Evolutionary conservation across 768 basidiomycete genomes (phyloP), one percentile per base, ranked within the genome.

Genomic region (Baorangia bicolor): DNA sequence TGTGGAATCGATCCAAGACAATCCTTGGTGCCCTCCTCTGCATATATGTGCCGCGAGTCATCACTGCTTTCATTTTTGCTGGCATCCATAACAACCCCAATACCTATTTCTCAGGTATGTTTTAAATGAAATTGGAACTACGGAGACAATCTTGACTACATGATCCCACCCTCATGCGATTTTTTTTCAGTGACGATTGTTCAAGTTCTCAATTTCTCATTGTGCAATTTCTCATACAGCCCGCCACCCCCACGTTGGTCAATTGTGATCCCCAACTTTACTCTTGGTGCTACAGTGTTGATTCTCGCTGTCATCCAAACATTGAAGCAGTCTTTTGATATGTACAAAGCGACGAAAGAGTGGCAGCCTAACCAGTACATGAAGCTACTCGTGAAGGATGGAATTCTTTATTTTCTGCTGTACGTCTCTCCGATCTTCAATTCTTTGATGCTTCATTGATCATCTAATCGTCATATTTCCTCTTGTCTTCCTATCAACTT

Each of bases 1-100:
- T 62, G 35, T 62, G 53, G 51, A 20, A 23, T n/a, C 53, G 31
- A 18, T 62, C 59, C n/a, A 53, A 11, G 23, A 42, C 13, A 9
- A 21, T 63, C 9, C 56, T 63, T 13, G 21, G 23, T 5, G 11
- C 56, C 30, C 56, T 62, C 23, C 16, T 62, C 2, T 31, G 33
- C 8, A 18, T 58, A 23, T 58, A 43, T 18, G 11, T 48, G 18
- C 3, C 35, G 2, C 34, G 39, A 21, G 16, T 51, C 1, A 30
- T 53, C 20, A 25, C 43, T 9, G 14, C 42, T 1, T 6, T 46
- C 5, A 41, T 51, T 23, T 56, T 49, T 9, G 21, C 37, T 12
- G 50, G 18, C 4, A 50, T 61, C 2, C 52, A 54, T 12, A 35
- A 48, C 8, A 27, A 52, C 34, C 43, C 46, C 2, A 37, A 41